These are phyloP conservation scores for Alternaria sp. DNA, from an alignment of 2,329 filamentous ascomycete species.

Conservation along the genomic window DNA sequence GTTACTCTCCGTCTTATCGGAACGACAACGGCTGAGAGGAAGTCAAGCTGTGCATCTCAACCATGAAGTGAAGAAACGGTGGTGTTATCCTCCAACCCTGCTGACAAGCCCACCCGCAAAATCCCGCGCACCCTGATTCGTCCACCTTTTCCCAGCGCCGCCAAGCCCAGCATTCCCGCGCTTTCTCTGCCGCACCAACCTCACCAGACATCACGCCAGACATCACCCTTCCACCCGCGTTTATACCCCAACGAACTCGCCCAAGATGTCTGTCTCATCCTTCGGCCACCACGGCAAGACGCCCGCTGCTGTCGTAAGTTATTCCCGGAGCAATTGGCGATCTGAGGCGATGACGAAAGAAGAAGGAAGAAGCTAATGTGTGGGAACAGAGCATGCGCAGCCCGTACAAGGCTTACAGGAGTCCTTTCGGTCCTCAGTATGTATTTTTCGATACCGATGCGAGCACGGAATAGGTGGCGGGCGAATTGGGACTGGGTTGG, in stretches of 20 bases:
- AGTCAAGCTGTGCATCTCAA: no score
- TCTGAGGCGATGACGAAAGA: conserved; percentile 8
- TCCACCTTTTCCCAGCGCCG: neutral
- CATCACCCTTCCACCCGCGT: conserved; percentile 4
- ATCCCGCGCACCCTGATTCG: conserved; percentile 30
- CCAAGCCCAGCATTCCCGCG: conserved; percentile 16
- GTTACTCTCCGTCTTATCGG: no score
- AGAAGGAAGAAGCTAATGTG: conserved; percentile 21
- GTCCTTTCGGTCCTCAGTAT: conserved; percentile 66
- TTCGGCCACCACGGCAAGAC: conserved; percentile 32
- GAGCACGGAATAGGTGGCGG: no score
- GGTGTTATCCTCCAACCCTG: neutral
- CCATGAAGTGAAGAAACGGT: neutral
- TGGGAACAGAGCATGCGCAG: conserved; percentile 39
- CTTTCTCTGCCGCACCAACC: conserved; percentile 13
- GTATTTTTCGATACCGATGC: conserved; percentile 33
- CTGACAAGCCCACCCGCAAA: conserved; percentile 28
- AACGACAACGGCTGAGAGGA: no score
- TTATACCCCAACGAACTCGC: conserved; percentile 16
- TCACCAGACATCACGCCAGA: conserved; percentile 15
- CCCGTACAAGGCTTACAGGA: conserved; percentile 60
- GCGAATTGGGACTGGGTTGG: neutral
- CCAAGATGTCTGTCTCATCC: conserved; percentile 26
- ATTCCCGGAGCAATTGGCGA: neutral
- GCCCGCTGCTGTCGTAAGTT: conserved; percentile 39